Evolutionary conservation across 1,139 yeast genomes (phyloP).

Genomic region (Pneumocystis jirovecii): DNA sequence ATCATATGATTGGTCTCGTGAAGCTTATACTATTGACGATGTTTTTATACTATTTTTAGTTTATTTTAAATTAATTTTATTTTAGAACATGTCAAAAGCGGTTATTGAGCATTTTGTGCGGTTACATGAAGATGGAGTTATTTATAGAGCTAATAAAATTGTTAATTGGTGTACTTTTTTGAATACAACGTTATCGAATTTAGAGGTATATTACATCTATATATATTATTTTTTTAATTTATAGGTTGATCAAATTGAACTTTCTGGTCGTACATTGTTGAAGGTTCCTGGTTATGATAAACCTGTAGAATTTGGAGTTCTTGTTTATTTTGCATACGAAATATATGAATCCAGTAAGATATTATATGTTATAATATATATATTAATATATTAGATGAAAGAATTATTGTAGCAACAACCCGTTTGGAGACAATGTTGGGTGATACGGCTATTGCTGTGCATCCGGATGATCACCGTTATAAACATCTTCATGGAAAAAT

Average conservation of each 20-base stretch:
- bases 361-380: background rate
- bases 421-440: conserved; percentile 98
- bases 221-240: background rate
- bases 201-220: conserved; percentile 33
- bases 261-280: conserved; percentile 65
- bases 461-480: conserved; percentile 86
- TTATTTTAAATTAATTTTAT: background rate
- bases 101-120: conserved; percentile 85
- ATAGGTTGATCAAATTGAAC: conserved; percentile 69
- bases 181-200: conserved; percentile 87
- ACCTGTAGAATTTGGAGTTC: conserved; percentile 87
- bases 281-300: conserved; percentile 75
- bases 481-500: conserved; percentile 87
- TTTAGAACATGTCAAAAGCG: conserved; percentile 45
- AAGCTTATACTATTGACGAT: conserved; percentile 83
- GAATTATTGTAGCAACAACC: conserved; percentile 83
- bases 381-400: conserved; percentile 32
- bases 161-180: conserved; percentile 94
- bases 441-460: conserved; percentile 95
- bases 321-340: conserved; percentile 84
- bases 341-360: conserved; percentile 57
- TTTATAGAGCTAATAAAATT: conserved; percentile 84
- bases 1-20: conserved; percentile 90
- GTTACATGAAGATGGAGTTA: conserved; percentile 85
- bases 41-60: background rate